phyloP scores from a whole-genome alignment of 768 basidiomycete genomes.

The Saitozyma sp. region DNA sequence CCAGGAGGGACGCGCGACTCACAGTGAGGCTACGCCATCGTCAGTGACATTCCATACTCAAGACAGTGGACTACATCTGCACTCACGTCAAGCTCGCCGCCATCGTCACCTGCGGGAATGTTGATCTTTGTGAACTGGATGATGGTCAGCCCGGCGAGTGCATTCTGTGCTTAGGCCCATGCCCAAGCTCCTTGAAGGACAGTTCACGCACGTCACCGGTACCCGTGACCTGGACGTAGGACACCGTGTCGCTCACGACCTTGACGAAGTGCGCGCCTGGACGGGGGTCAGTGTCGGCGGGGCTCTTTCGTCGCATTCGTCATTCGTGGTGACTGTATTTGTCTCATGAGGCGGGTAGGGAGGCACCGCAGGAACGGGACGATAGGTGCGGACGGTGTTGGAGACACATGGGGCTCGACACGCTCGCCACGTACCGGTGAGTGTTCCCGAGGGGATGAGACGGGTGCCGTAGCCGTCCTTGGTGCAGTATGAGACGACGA shows the following conservation, averaged over 20 bases:
- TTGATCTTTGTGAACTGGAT: slow-evolving; percentile 54
- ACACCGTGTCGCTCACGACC: slow-evolving; percentile 49
- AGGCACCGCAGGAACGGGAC: neutral
- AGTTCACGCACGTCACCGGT: slow-evolving; percentile 36
- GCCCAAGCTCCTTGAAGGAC: neutral
- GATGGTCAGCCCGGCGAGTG: slow-evolving; percentile 5
- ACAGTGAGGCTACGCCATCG: slow-evolving; percentile 27
- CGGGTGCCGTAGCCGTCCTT: slow-evolving; percentile 56
- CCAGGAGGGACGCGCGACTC: neutral
- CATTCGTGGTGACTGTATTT: neutral
- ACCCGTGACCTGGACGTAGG: slow-evolving; percentile 54
- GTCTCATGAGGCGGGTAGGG: neutral
- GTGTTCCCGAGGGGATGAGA: slow-evolving; percentile 53
- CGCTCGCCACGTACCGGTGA: slow-evolving; percentile 32
- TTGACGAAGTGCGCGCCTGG: slow-evolving; percentile 54
- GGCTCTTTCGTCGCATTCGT: neutral
- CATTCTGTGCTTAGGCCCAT: neutral
- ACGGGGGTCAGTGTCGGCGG: slow-evolving; percentile 2
- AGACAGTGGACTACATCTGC: neutral
- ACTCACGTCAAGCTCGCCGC: slow-evolving; percentile 55
- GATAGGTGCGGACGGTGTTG: too few relatives aligned
- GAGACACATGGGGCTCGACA: too few relatives aligned
- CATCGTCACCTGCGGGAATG: slow-evolving; percentile 52
- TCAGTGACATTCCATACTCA: slow-evolving; percentile 4
- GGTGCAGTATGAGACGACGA: slow-evolving; percentile 35